phyloP scores from a whole-genome alignment of 2,329 filamentous ascomycete species.

The Aspergillus neotritici region DNA sequence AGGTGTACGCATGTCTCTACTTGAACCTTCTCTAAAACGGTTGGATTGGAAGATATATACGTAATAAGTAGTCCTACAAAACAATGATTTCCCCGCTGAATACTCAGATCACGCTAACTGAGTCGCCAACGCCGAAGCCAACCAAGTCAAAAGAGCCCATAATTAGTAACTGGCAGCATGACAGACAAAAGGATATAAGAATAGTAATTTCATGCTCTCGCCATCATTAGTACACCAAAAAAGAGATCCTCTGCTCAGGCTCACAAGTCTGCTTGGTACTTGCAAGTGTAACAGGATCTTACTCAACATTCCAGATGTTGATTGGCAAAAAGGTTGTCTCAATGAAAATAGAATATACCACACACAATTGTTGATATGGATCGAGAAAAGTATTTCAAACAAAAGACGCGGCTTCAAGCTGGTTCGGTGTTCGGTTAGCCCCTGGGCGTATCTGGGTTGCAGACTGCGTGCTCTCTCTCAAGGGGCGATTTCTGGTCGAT shows the following conservation, averaged over 20 bases:
- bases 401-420: slow-evolving; percentile 18
- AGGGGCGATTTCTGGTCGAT: neutral
- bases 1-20: too few relatives aligned
- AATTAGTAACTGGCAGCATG: too few relatives aligned
- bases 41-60: too few relatives aligned
- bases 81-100: too few relatives aligned
- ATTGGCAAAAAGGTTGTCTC: neutral
- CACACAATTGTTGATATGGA: neutral
- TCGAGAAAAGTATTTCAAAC: slow-evolving; percentile 3
- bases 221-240: slow-evolving; percentile 13
- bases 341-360: neutral
- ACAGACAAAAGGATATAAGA: too few relatives aligned
- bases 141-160: too few relatives aligned
- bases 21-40: too few relatives aligned
- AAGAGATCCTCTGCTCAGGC: slow-evolving; percentile 5
- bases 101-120: too few relatives aligned
- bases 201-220: neutral
- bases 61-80: too few relatives aligned
- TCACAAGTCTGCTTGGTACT: neutral
- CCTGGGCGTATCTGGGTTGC: neutral
- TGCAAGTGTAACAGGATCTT: neutral
- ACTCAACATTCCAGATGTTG: slow-evolving; percentile 23
- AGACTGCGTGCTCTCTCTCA: neutral
- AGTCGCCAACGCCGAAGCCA: too few relatives aligned
- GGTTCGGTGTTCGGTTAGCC: slow-evolving; percentile 13